These are phyloP conservation scores for Botryotinia narcissicola DNA, from an alignment of 2,329 filamentous ascomycete species.

Conservation along the genomic window DNA sequence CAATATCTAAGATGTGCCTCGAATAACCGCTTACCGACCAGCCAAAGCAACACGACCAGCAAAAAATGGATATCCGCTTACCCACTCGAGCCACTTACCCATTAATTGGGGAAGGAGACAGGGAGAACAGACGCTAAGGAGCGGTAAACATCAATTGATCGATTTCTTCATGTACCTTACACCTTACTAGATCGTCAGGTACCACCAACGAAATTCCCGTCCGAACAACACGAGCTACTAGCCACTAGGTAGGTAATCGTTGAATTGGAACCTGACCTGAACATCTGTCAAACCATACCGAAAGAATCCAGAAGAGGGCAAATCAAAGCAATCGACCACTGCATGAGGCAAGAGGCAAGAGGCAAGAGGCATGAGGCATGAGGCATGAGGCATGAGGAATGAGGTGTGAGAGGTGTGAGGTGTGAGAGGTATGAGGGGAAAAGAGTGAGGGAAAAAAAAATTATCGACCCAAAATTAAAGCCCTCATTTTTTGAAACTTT, in stretches of 20 bases:
- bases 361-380: background rate
- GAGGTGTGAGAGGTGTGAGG: background rate
- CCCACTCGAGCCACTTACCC: background rate
- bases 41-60: background rate
- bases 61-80: background rate
- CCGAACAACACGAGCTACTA: conserved; percentile 4
- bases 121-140: background rate
- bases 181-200: conserved; percentile 18
- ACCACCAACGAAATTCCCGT: conserved; percentile 7
- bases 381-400: conserved; percentile 1
- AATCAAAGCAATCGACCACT: background rate
- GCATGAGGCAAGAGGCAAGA: conserved; percentile 3
- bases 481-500: conserved; percentile 4
- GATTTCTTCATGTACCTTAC: conserved; percentile 1
- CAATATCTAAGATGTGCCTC: conserved; percentile 5
- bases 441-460: background rate
- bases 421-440: background rate
- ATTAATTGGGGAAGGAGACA: background rate
- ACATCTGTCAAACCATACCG: background rate
- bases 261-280: conserved; percentile 3
- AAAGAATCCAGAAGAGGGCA: background rate
- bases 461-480: background rate
- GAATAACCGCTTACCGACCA: conserved; percentile 14
- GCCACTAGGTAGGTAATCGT: background rate
- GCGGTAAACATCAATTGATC: conserved; percentile 15